Percentiles rank a stretch among this genome's conserved stretches.
These are phyloP conservation scores for Iberis pinnata DNA, from an alignment of 345 rosid genomes.

Conservation along the genomic window DNA sequence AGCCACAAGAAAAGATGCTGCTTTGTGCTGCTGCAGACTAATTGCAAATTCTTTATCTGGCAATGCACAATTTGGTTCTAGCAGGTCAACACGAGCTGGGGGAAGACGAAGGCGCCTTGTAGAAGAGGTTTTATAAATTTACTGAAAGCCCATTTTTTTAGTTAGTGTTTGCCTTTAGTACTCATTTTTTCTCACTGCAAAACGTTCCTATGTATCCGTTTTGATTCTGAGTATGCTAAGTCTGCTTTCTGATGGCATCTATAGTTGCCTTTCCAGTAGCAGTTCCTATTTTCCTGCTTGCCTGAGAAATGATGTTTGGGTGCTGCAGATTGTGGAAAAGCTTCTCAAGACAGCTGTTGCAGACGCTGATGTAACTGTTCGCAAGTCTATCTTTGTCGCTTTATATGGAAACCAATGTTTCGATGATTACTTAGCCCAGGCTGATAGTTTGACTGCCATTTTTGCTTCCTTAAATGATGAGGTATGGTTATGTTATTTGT, in stretches of 20 bases:
- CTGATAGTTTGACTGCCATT: slow-evolving; percentile 89
- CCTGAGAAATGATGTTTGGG: slow-evolving; percentile 27
- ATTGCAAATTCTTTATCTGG: slow-evolving; percentile 77
- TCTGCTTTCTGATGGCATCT: slow-evolving; percentile 18
- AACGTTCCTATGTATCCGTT: slow-evolving; percentile 1
- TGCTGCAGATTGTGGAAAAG: slow-evolving; percentile 91
- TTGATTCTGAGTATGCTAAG: not conserved
- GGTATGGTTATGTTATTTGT: slow-evolving; percentile 40
- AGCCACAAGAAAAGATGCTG: slow-evolving; percentile 80
- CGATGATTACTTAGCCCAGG: slow-evolving; percentile 95
- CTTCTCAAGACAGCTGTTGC: slow-evolving; percentile 94
- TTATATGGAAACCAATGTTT: slow-evolving; percentile 72
- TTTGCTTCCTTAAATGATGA: slow-evolving; percentile 98
- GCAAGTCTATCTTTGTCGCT: slow-evolving; percentile 79
- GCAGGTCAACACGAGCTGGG: slow-evolving; percentile 68
- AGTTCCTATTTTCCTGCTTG: slow-evolving; percentile 21
- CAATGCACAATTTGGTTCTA: slow-evolving; percentile 52
- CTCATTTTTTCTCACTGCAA: not conserved
- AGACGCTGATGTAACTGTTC: slow-evolving; percentile 94
- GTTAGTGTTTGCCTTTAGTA: slow-evolving; percentile 7
- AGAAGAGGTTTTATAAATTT: slow-evolving; percentile 61
- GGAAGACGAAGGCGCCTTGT: slow-evolving; percentile 74
- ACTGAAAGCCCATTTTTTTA: slow-evolving; percentile 11
- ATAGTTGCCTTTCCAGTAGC: slow-evolving; percentile 15
- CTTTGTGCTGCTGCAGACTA: slow-evolving; percentile 84